Conservation (phyloP, 225 moss, liverwort and hornwort genomes). For the Climacium dendroides region DNA sequence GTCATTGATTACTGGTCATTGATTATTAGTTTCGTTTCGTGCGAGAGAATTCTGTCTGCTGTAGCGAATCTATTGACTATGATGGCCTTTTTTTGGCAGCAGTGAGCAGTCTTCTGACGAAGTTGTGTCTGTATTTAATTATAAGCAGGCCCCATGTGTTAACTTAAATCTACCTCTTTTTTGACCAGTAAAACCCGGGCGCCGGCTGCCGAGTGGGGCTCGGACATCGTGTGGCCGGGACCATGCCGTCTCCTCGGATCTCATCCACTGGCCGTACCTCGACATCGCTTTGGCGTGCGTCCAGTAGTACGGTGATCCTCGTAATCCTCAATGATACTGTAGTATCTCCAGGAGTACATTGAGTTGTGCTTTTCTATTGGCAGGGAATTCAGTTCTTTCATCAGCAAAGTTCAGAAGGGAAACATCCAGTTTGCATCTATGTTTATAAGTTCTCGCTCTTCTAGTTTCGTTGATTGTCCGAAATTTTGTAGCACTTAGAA, state of each 20-base stretch:
- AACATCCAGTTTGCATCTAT: neutral
- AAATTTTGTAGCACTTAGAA: neutral
- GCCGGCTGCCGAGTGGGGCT: conserved; percentile 35
- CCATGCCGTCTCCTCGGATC: conserved; percentile 51
- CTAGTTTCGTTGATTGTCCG: neutral
- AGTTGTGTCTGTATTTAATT: neutral
- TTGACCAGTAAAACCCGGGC: conserved; percentile 59
- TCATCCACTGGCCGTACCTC: conserved; percentile 50
- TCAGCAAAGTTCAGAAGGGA: neutral
- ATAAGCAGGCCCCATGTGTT: conserved; percentile 41
- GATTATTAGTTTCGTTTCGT: neutral
- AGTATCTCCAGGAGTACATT: neutral
- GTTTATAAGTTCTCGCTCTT: neutral
- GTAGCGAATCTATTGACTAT: neutral
- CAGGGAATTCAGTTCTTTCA: neutral
- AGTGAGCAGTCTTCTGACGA: neutral
- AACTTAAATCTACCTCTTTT: conserved; percentile 29
- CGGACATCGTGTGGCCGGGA: conserved; percentile 39
- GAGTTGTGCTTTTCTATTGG: neutral
- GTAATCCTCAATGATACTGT: too few relatives aligned
- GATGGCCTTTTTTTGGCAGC: neutral
- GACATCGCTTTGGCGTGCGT: conserved; percentile 30
- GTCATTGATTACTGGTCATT: neutral
- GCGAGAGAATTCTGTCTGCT: neutral
- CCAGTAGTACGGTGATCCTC: conserved; percentile 37